Evolutionary conservation across 768 basidiomycete genomes (phyloP), one percentile per base, ranked within the genome.

Genomic region (Auricularia auricula-judae): DNA sequence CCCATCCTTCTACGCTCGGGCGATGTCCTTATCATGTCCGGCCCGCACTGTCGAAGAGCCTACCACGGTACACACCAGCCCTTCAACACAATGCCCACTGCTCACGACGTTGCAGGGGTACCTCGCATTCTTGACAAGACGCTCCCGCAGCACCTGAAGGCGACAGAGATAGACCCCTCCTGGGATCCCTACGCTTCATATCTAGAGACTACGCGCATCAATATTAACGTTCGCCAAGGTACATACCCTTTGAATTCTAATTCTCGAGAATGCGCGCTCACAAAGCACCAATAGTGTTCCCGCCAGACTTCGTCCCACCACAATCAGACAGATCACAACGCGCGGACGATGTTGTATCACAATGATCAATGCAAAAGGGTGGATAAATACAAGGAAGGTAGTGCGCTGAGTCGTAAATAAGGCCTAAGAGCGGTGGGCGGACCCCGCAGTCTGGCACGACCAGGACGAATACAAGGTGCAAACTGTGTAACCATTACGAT

Each of bases 21-120:
- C 2, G 97, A 99, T 71, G 84, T 88, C 1, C 78, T 97, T 23
- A 85, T 98, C 70, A 97, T 99, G 94, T 90, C 91, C 0, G 96
- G 97, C 0, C 87, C 87, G 8, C 78, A 78, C 29, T 91, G 93
- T 68, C 81, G 95, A 63, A 79, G 93, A 43, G 89, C 88, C n/a
- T 98, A 91, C 72, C 96, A 99, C 69, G 96, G 95, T 88, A 33
- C n/a, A 83, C 21, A 3, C 47, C 3, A 29, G 16, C 1, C 16
- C 4, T 59, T 53, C 63, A 21, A 64, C 21, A 4, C 51, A 33
- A 64, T 36, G 23, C 23, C 3, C 44, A 59, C 4, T 34, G 34
- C 62, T 39, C 3, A 33, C 14, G 5, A 4, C 43, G 10, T 18
- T 16, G 36, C 62, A 92, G 91, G 91, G 14, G 85, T 98, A 2